Evolutionary conservation across 2,329 filamentous ascomycete species (phyloP), one percentile per base, ranked within the genome.

Genomic region (Escovopsis sp.): DNA sequence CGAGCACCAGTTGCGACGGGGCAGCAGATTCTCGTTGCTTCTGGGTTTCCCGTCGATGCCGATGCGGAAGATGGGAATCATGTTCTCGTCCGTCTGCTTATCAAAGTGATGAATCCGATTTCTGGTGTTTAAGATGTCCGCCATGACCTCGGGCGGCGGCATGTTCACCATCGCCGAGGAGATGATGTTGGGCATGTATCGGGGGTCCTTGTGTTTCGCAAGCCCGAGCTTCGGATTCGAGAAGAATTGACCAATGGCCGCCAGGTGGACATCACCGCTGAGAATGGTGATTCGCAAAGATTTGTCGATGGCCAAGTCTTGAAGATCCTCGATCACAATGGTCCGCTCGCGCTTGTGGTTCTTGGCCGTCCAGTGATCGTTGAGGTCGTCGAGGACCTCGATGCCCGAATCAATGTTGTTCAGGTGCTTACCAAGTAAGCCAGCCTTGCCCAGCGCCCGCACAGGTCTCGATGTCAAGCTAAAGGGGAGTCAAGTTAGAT

Each of bases 351-450:
- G 68, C 54, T 96, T 98, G 62, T 96, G 87, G 51, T 86, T 83
- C 52, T 85, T 93, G 27, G 88, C 84, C 1, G 88, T 94, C 90
- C 90, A 98, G 53, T 98, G 88, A 55, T 96, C 90, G 52, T 94
- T 88, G 9, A 94, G 62, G 48, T 93, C 86, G 51, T 94, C 87
- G 19, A 93, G 64, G 12, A 96, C 82, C 56, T 96, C 90, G 5
- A 90, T 81, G 14, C 85, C 85, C 16, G 85, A 86, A 49, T 94
- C 87, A 46, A 94, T 87, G 45, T 81, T 81, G 60, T 94, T 94
- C 27, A 93, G 65, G 30, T 92, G 74, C 40, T 72, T 72, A 4
- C 85, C 83, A 35, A 96, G 67, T 45, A 92, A 57, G 2, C 88
- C 87, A 26, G 79, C 72, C 48, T 84, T 80, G 27, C 86, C 83